Evolutionary conservation across 2,329 filamentous ascomycete species (phyloP).

Genomic region (Bipolaris gigantea): DNA sequence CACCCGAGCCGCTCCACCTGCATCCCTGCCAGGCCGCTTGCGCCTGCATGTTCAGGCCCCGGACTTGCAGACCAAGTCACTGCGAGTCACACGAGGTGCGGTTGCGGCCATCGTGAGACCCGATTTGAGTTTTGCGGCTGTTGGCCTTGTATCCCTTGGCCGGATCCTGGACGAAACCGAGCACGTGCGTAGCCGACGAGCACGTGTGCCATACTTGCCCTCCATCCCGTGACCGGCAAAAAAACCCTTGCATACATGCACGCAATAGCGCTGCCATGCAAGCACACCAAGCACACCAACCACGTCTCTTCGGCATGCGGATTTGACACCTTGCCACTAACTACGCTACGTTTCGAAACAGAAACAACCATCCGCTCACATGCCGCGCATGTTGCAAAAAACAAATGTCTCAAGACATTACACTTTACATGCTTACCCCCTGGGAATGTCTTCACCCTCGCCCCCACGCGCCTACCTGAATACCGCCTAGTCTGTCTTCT

Average conservation of each 20-base stretch:
- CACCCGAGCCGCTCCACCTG: not conserved
- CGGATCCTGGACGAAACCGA: not conserved
- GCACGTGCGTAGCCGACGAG: not conserved
- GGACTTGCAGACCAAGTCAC: not conserved
- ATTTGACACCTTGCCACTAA: not conserved
- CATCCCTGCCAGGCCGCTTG: conserved; percentile 7
- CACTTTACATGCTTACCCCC: too few species aligned
- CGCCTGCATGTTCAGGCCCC: not conserved
- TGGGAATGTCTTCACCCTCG: too few species aligned
- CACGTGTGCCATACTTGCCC: not conserved
- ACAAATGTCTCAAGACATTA: not conserved
- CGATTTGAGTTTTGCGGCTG: not conserved
- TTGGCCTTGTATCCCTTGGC: not conserved
- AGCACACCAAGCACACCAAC: not conserved
- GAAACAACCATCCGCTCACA: not conserved
- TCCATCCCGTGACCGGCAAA: conserved; percentile 3
- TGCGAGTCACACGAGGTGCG: not conserved
- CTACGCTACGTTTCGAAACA: not conserved
- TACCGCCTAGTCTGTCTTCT: too few species aligned
- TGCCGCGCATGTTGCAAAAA: not conserved
- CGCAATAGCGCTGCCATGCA: not conserved
- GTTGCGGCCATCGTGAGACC: not conserved
- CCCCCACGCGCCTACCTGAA: not conserved
- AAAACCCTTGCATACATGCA: not conserved
- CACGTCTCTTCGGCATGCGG: not conserved